Conservation (phyloP, 2,329 filamentous ascomycete genomes). For the Knoxdaviesia capensis region DNA sequence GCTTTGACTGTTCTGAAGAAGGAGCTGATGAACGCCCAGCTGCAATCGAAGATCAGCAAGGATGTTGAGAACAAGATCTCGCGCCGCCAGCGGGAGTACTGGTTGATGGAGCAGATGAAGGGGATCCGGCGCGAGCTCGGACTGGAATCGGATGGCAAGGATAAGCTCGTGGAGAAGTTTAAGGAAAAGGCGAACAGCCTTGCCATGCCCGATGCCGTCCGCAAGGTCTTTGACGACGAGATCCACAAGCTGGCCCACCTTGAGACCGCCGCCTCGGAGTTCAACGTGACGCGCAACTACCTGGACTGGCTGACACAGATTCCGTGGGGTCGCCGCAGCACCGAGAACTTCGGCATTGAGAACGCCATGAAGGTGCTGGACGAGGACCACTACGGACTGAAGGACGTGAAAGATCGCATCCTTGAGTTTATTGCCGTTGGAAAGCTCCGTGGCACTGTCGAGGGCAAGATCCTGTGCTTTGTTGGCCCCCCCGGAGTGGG, state of each 20-base stretch:
- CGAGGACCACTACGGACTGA: constrained; percentile 89
- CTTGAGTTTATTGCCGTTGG: constrained; percentile 96
- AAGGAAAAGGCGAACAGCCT: constrained; percentile 85
- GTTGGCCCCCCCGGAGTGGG: constrained; percentile 94
- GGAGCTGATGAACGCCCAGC: constrained; percentile 91
- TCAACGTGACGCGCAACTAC: constrained; percentile 96
- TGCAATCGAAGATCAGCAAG: constrained; percentile 94
- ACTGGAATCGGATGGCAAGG: constrained; percentile 93
- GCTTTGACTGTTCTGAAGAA: constrained; percentile 87
- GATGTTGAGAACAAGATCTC: constrained; percentile 96
- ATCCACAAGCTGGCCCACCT: constrained; percentile 91
- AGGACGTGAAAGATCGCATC: constrained; percentile 97
- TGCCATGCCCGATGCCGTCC: constrained; percentile 90
- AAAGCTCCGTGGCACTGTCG: constrained; percentile 88
- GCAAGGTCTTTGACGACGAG: constrained; percentile 96
- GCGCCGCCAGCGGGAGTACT: constrained; percentile 93
- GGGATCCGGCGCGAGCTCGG: constrained; percentile 89
- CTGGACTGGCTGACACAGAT: constrained; percentile 97
- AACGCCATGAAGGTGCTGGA: constrained; percentile 82
- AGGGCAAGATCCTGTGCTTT: constrained; percentile 96
- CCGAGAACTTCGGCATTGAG: constrained; percentile 90
- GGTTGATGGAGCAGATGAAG: constrained; percentile 99
- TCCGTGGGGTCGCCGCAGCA: constrained; percentile 86
- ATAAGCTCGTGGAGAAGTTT: constrained; percentile 94
- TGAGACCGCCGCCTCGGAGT: constrained; percentile 89